phyloP scores from a whole-genome alignment of 2,329 filamentous ascomycete species.

The Chaetomiaceae sp. region DNA sequence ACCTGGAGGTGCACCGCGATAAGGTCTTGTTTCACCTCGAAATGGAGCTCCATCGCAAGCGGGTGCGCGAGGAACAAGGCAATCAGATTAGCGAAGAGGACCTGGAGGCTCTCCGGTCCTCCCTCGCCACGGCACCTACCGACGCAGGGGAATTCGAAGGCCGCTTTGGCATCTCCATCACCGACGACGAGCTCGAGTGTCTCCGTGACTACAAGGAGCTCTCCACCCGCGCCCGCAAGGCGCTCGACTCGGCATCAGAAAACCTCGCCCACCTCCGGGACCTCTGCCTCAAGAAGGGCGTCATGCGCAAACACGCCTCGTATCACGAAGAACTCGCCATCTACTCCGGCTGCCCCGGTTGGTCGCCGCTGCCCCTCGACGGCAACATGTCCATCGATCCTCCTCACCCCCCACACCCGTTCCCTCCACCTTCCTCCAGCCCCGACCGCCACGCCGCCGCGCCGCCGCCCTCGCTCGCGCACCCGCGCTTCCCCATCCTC shows the following conservation, averaged over 20 bases:
- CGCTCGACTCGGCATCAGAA: constrained; percentile 30
- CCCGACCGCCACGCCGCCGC: background rate
- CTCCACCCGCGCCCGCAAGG: constrained; percentile 29
- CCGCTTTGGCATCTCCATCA: constrained; percentile 23
- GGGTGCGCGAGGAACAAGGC: constrained; percentile 16
- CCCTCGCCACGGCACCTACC: constrained; percentile 21
- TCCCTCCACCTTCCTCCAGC: constrained; percentile 35
- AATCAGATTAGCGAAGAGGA: constrained; percentile 32
- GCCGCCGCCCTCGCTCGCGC: constrained; percentile 27
- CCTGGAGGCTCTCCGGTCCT: constrained; percentile 29
- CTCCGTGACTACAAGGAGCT: constrained; percentile 37
- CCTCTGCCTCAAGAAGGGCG: constrained; percentile 36
- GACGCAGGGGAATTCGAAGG: constrained; percentile 15
- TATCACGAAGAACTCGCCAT: constrained; percentile 36
- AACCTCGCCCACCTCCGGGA: constrained; percentile 32
- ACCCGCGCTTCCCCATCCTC: constrained; percentile 39
- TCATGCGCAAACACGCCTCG: constrained; percentile 39
- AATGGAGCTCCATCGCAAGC: constrained; percentile 17
- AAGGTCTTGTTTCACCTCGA: constrained; percentile 35
- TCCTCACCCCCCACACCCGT: too few relatives aligned
- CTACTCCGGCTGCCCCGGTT: constrained; percentile 29
- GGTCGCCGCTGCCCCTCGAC: constrained; percentile 13
- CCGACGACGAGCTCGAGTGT: constrained; percentile 38
- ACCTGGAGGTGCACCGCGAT: constrained; percentile 37
- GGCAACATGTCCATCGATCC: constrained; percentile 40